Base-by-base conservation (phyloP, 2,329 filamentous ascomycete species). In the Pyrenochaeta sp. region DNA sequence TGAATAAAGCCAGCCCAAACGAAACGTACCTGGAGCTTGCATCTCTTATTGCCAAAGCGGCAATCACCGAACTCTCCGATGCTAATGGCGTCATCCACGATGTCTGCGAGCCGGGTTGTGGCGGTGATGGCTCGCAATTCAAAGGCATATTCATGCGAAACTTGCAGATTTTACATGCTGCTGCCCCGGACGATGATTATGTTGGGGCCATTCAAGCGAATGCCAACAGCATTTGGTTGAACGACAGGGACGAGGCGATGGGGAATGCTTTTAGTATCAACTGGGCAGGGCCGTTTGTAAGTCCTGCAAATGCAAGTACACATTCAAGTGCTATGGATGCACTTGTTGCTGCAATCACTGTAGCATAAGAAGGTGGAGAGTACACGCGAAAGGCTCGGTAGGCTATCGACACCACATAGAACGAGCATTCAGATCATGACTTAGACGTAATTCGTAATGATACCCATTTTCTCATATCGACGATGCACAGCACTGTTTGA, bases 101-200 rank as follows among this genome's bases (percentile, higher is more conserved):
- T 35, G 58, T 64, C 11, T 79, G 77, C 41, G 76, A 75, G 29
- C 71, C 63, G 0, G 54, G 71, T 9, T 79, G 77, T 40, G 76
- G 75, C 18, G 68, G 47, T 10, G 77, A 79, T 41, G 82, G 79
- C 1, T 80, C 84, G 30, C 86, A 90, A 65, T 92, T 91, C 81
- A 91, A 92, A 73, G 89, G 89, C 3, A 79, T 91, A 31, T 90
- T 91, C 58, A 80, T 85, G 14, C 82, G 87, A 17, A 90, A 90
- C 66, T 75, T 92, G 17, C 79, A 81, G 30, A 82, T 83, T 49
- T 73, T 92, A 30, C 78, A 88, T 18, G 66, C 75, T 1, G 82
- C 74, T 2, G 81, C 80, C 1, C 83, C 83, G 0, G 75, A 82
- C 32, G 69, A 78, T 2, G 69, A 70, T 9, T 88, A 86, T 65